These are phyloP conservation scores for Nicotiana obtusifolia DNA, from an alignment of 257 asterid species.

Conservation along the genomic window DNA sequence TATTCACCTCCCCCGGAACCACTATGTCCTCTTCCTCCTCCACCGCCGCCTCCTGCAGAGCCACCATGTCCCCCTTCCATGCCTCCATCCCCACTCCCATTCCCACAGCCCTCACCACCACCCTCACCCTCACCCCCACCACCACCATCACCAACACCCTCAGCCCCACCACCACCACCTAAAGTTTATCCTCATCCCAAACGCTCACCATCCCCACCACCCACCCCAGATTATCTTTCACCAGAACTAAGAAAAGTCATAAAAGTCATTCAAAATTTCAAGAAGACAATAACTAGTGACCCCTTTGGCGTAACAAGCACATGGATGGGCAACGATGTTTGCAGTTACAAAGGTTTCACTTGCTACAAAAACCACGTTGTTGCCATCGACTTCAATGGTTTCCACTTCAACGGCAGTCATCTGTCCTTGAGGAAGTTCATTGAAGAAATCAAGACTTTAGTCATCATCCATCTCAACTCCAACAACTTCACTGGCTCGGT, in stretches of 20 bases:
- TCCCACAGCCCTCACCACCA: background rate
- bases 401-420: background rate
- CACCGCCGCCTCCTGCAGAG: background rate
- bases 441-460: constrained; percentile 21
- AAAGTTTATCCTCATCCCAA: background rate
- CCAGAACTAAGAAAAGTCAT: constrained; percentile 6
- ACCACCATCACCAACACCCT: background rate
- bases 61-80: background rate
- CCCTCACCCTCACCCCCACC: background rate
- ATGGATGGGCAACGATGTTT: constrained; percentile 43
- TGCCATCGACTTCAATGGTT: constrained; percentile 40
- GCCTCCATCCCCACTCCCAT: no score
- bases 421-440: constrained; percentile 17
- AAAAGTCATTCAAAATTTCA: constrained; percentile 28
- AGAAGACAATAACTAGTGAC: constrained; percentile 9
- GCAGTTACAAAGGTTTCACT: constrained; percentile 47
- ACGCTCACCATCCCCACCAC: background rate
- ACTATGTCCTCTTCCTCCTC: background rate
- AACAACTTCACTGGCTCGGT: constrained; percentile 33
- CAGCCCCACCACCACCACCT: background rate
- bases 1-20: background rate
- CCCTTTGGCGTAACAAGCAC: constrained; percentile 17
- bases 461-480: constrained; percentile 55
- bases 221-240: background rate
- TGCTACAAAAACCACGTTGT: constrained; percentile 41